phyloP scores from a whole-genome alignment of 148 eudicot species.

The Chenopodium quinoa region DNA sequence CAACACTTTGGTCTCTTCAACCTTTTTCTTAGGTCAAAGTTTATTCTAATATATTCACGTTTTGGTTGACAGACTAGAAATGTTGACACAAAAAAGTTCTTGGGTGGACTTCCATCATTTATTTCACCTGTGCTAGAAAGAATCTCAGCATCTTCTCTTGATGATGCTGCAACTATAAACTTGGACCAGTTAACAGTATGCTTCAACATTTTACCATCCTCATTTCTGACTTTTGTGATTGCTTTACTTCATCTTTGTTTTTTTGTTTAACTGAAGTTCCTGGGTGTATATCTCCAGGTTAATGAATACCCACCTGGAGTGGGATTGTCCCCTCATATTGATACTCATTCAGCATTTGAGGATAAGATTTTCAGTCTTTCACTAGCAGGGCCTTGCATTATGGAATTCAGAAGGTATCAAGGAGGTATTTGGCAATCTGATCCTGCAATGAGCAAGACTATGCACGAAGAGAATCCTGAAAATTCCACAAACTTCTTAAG shows the following conservation, averaged over 20 bases:
- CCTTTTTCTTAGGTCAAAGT: neutral
- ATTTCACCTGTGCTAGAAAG: conserved; percentile 55
- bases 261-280: neutral
- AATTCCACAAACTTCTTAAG: conserved; percentile 42
- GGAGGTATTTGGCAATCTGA: conserved; percentile 45
- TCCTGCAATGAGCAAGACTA: conserved; percentile 29
- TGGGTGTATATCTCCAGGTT: conserved; percentile 46
- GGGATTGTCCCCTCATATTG: conserved; percentile 96
- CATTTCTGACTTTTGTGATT: neutral
- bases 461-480: conserved; percentile 38
- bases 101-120: conserved; percentile 94
- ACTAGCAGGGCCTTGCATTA: conserved; percentile 92
- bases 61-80: conserved; percentile 69
- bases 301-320: conserved; percentile 96
- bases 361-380: conserved; percentile 90
- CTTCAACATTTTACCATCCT: neutral
- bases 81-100: conserved; percentile 54
- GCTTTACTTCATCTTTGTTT: neutral
- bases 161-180: conserved; percentile 37
- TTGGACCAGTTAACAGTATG: conserved; percentile 88
- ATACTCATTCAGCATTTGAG: conserved; percentile 97
- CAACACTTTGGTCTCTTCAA: conserved; percentile 2
- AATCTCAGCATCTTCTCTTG: conserved; percentile 47
- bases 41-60: neutral
- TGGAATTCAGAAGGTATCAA: conserved; percentile 84